Percentiles rank a stretch among this genome's conserved stretches.
These are phyloP conservation scores for Ceratocystis harringtonii DNA, from an alignment of 2,329 filamentous ascomycete genomes.

Conservation along the genomic window DNA sequence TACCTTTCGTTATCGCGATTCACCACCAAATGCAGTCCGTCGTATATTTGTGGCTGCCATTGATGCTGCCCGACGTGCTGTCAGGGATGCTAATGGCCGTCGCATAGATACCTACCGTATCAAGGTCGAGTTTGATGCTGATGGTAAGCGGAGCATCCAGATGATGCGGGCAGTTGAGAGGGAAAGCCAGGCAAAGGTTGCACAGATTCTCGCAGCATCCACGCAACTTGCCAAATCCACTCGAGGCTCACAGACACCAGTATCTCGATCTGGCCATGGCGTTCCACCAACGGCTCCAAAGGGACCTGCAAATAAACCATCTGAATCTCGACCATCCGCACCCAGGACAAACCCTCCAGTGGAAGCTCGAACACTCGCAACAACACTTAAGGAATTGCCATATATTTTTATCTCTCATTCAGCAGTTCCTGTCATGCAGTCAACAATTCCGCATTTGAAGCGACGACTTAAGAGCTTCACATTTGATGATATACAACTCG, in stretches of 20 bases:
- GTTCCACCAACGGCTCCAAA: conserved; percentile 76
- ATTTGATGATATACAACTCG: conserved; percentile 68
- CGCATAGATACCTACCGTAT: conserved; percentile 65
- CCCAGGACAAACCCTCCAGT: conserved; percentile 34
- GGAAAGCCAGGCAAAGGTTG: conserved; percentile 44
- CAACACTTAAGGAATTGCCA: conserved; percentile 60
- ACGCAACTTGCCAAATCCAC: conserved; percentile 13
- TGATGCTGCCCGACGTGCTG: conserved; percentile 67
- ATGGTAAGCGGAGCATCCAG: conserved; percentile 66
- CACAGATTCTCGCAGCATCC: conserved; percentile 17
- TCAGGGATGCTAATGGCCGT: conserved; percentile 60
- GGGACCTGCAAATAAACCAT: conserved; percentile 50
- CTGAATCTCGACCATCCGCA: conserved; percentile 52
- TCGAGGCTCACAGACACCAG: conserved; percentile 20
- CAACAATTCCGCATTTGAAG: conserved; percentile 79
- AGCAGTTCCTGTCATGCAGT: conserved; percentile 71
- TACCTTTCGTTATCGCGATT: conserved; percentile 75
- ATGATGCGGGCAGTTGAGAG: conserved; percentile 63
- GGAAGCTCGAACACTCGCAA: conserved; percentile 52
- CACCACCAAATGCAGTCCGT: conserved; percentile 34
- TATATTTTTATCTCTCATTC: conserved; percentile 83
- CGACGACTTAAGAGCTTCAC: conserved; percentile 72
- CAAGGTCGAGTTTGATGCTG: conserved; percentile 75
- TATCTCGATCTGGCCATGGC: conserved; percentile 28
- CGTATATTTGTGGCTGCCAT: conserved; percentile 48